Conservation (phyloP, 1,139 yeast genomes). For the Zygoascus sp. region DNA sequence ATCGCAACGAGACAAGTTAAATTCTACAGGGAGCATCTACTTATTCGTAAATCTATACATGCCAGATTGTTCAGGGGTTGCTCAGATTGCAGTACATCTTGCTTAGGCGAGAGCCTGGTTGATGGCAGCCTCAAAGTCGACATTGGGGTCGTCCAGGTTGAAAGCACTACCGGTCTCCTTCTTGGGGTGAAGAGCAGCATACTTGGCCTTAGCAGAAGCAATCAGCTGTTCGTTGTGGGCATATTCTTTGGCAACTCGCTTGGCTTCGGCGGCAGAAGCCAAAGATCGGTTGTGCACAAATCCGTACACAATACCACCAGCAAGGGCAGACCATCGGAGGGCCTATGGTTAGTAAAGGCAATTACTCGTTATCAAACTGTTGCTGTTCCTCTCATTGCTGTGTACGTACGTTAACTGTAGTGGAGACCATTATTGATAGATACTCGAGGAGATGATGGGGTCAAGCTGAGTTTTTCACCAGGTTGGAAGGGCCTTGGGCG, state of each 20-base stretch:
- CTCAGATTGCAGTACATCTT: background rate
- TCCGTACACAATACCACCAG: constrained; percentile 86
- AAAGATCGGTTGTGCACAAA: constrained; percentile 75
- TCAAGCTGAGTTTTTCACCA: background rate
- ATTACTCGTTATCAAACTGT: background rate
- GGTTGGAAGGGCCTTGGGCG: background rate
- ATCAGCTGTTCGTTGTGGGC: constrained; percentile 71
- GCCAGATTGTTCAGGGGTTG: background rate
- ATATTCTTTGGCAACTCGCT: constrained; percentile 56
- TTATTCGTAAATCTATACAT: background rate
- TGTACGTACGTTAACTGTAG: constrained; percentile 29
- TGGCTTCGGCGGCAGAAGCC: constrained; percentile 54
- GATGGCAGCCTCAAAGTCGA: constrained; percentile 60
- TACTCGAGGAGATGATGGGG: constrained; percentile 2
- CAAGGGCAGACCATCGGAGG: constrained; percentile 89
- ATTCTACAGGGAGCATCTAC: background rate
- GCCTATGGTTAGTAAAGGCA: constrained; percentile 40
- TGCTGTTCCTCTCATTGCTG: no score
- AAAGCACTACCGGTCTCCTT: constrained; percentile 43
- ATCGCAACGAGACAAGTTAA: background rate
- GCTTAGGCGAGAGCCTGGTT: constrained; percentile 27
- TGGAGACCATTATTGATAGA: constrained; percentile 21
- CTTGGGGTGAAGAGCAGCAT: constrained; percentile 59
- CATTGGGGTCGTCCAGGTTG: constrained; percentile 85
- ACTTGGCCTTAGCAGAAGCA: constrained; percentile 83